A percentile compares a stretch with the other conserved stretches of the same genome.
Evolutionary conservation across 192 early-diverging fungal genomes (phyloP).

Genomic region (Backusella psychrophila): DNA sequence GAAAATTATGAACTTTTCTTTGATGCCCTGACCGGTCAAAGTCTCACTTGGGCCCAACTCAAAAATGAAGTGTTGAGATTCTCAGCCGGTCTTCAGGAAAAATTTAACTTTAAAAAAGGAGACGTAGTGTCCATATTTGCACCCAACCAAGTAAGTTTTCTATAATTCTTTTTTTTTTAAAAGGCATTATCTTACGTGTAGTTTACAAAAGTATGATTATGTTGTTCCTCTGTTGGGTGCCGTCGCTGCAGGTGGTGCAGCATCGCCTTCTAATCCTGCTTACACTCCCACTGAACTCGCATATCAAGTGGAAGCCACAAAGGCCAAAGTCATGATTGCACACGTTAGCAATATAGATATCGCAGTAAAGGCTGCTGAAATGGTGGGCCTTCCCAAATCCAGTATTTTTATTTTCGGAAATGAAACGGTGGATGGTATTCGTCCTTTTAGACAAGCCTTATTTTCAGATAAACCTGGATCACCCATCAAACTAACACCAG

Average conservation of each 20-base stretch:
- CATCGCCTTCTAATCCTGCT: conserved; percentile 73
- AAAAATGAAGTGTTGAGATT: conserved; percentile 26
- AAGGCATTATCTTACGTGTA: background rate
- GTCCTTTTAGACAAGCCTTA: conserved; percentile 26
- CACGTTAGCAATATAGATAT: conserved; percentile 22
- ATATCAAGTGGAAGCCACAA: conserved; percentile 66
- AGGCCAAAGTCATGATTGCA: conserved; percentile 64
- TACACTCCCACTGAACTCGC: conserved; percentile 76
- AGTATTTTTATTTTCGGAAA: conserved; percentile 41
- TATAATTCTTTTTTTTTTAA: background rate
- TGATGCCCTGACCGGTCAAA: conserved; percentile 37
- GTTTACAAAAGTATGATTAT: background rate
- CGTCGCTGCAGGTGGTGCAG: conserved; percentile 42
- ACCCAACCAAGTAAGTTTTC: conserved; percentile 12
- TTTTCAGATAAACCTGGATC: background rate
- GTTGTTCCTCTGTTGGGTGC: conserved; percentile 4
- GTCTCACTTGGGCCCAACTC: conserved; percentile 37
- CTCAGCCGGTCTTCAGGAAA: conserved; percentile 47
- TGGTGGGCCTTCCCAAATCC: conserved; percentile 26
- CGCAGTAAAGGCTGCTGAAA: conserved; percentile 42
- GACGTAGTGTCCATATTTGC: conserved; percentile 61
- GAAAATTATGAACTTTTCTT: conserved; percentile 1
- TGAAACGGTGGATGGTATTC: conserved; percentile 25
- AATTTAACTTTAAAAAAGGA: conserved; percentile 57
- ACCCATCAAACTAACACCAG: conserved; percentile 19